Percentiles rank a stretch among this genome's conserved stretches.
Conservation (phyloP, 768 basidiomycete species). For the Pisolithus orientalis region DNA sequence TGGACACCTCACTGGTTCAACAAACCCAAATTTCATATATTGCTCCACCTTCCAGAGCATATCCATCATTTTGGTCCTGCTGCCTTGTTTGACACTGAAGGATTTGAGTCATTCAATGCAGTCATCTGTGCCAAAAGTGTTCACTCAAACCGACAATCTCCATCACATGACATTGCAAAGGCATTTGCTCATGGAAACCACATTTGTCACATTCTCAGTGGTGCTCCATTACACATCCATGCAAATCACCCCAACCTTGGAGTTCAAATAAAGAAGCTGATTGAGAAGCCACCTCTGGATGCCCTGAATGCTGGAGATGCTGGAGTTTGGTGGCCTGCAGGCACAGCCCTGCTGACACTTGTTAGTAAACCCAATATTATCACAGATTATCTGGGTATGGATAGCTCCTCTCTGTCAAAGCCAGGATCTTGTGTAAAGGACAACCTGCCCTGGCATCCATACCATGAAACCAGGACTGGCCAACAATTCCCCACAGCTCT, state of each 20-base stretch:
- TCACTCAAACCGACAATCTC: constrained; percentile 31
- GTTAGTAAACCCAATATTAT: neutral
- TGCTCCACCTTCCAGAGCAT: constrained; percentile 31
- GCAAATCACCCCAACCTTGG: neutral
- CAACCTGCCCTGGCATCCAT: neutral
- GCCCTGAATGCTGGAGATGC: neutral
- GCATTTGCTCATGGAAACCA: constrained; percentile 20
- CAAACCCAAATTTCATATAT: constrained; percentile 40
- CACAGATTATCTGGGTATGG: neutral
- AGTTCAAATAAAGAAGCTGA: neutral
- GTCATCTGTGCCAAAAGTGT: constrained; percentile 28
- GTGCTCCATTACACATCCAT: constrained; percentile 2
- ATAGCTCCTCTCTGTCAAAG: neutral
- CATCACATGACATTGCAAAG: constrained; percentile 25
- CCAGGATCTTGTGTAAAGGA: neutral
- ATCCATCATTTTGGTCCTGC: constrained; percentile 25
- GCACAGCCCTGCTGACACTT: neutral
- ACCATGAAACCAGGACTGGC: no score
- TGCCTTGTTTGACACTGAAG: constrained; percentile 37
- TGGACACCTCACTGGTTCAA: constrained; percentile 32
- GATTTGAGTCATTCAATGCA: constrained; percentile 37
- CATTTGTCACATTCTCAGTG: constrained; percentile 20
- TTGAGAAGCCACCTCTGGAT: neutral
- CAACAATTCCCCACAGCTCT: no score
- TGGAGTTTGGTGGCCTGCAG: neutral